Evolutionary conservation across 371 early-diverging fungal species (phyloP), one percentile per base, ranked within the genome.

Genomic region (Rhizopus delemar): DNA sequence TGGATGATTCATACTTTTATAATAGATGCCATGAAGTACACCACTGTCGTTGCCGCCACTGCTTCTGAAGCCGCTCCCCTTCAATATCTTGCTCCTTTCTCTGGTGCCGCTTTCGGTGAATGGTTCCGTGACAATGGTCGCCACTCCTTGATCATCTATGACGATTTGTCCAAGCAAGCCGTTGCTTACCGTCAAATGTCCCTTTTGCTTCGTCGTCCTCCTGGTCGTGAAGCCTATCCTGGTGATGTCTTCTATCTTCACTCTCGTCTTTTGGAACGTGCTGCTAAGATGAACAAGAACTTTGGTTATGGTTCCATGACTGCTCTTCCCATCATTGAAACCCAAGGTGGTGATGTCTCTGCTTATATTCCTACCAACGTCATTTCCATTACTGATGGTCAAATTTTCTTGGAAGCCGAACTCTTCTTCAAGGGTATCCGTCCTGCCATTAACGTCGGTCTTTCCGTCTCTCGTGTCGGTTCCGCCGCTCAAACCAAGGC

Each of bases 101-200:
- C 96, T 63, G 96, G 95, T 75, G 91, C 92, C 80, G 92, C 95
- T 48, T 60, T 70, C 84, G 95, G 96, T 68, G 96, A 96, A 83
- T 89, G 88, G 87, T 96, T 95, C 92, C 92, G 96, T 82, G 95
- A 96, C 83, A 96, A 95, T 82, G 93, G 90, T 73, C 94, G 89
- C 85, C 96, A 96, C 89, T 70, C 70, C 55, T 66, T 96, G 75
- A 95, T 96, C 81, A 92, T 96, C 78, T 96, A 93, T 81, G 96
- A 96, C 74, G 96, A 96, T 86, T 82, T 96, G 80, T 94, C 95
- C 81, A 96, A 95, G 86, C 96, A 96, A 81, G 95, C 95, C 77
- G 95, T 95, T 65, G 96, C 95, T 69, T 96, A 96, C 87, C 95
- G 96, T 88, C 95, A 96, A 82, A 93, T 96, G 95, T 94, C 95